Evolutionary conservation across 2,329 filamentous ascomycete species (phyloP), one percentile per base, ranked within the genome.

Genomic region (Cladosporium phlei): DNA sequence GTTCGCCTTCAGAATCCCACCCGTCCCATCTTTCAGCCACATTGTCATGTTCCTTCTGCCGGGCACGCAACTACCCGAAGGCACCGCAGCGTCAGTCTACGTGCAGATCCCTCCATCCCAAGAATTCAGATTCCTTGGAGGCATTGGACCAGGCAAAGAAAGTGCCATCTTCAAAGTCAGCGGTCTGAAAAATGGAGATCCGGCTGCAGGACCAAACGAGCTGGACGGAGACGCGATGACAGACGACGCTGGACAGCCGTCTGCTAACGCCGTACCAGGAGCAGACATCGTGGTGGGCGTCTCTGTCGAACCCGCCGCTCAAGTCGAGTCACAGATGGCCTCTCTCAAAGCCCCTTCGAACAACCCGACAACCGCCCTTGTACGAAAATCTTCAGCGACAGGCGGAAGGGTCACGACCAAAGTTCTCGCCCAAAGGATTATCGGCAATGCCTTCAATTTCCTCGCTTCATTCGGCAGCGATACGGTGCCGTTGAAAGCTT

Each of bases 361-460:
- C n/a, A 60, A 47, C 38, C 39, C 52, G n/a, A 54, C 57, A 3
- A 60, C 57, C 12, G 67, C 66, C 20, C 29, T 72, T 21, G 66
- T 71, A 0, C 56, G 64, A 17, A 30, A 53, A 21, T 48, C 52
- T 19, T 51, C 55, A 19, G 9, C 40, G 12, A 37, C 49, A 3
- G 52, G 46, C 11, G 52, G 53, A 3, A 53, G 70, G 37, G 73
- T 81, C 1, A 74, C 78, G n/a, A 93, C 88, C 0, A 81, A 87
- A 54, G 72, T 88, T 2, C 75, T 98, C 19, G 93, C 93, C 22
- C 89, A 97, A 69, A 76, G 88, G 53, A 96, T 98, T 58, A 97
- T 98, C 59, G 85, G 88, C 59, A 95, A 96, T 66, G 93, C 91
- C 11, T 98, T 97, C 68, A 96, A 98, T 68, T 97, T 95, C 65